phyloP scores from a whole-genome alignment of 2,329 filamentous ascomycete genomes.

The Juglanconis oblonga region DNA sequence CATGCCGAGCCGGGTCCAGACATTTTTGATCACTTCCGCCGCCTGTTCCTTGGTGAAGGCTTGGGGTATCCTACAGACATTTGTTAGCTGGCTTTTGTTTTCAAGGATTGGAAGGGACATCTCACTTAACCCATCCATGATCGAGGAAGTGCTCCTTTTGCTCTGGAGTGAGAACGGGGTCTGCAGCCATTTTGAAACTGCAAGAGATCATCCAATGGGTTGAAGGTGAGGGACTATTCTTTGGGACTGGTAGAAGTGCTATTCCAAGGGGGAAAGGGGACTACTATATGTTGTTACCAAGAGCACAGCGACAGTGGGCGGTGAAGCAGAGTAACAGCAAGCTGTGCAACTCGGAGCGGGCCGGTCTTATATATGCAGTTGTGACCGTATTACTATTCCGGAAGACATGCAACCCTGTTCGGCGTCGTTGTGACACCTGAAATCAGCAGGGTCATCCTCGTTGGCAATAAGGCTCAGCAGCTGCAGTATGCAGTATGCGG shows the following conservation, averaged over 20 bases:
- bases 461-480: conserved; percentile 7
- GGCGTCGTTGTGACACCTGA: background rate
- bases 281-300: background rate
- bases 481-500: background rate
- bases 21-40: conserved; percentile 33
- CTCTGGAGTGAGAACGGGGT: conserved; percentile 31
- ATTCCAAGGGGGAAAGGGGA: background rate
- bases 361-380: background rate
- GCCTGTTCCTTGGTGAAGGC: conserved; percentile 39
- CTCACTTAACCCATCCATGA: conserved; percentile 38
- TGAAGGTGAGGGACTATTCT: too few species aligned
- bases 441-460: conserved; percentile 1
- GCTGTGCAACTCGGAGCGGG: background rate
- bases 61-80: conserved; percentile 25
- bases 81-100: conserved; percentile 20
- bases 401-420: background rate
- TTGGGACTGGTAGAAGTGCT: background rate
- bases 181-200: conserved; percentile 6
- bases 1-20: conserved; percentile 67
- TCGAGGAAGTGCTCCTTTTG: conserved; percentile 40
- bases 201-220: too few species aligned
- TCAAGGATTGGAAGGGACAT: background rate
- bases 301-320: background rate
- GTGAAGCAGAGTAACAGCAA: background rate
- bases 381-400: background rate